Base-by-base conservation (phyloP, 108 stramenopile genomes). In the Conticribra weissflogii region DNA sequence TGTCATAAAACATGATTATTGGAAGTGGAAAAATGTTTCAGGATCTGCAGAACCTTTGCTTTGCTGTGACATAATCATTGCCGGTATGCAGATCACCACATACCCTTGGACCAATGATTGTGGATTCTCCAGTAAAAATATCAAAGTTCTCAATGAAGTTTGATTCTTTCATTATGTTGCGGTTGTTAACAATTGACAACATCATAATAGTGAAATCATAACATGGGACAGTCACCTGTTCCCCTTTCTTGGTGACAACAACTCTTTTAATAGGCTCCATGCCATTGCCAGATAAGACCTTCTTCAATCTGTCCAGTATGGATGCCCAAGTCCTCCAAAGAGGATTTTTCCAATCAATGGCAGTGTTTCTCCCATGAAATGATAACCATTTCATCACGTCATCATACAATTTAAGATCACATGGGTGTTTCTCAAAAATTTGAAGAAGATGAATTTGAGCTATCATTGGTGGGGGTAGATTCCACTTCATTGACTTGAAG, bases 11-110 rank as follows among this genome's bases (percentile, higher is more conserved):
- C 3, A 34, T 23, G 18, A 44, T n/a, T 34, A 59, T n/a, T 25
- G 36, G 22, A 18, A 59, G 9, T 1, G 59, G 28, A 23, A 59
- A 41, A 19, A 22, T 41, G 14, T 18, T 23, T n/a, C 8, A 3
- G 14, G 36, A n/a, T 14, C 14, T 59, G 34, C 59, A 32, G 44
- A 23, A 59, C 12, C n/a, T 3, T n/a, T 45, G 36, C n/a, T 3
- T n/a, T n/a, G 59, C 34, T 7, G 16, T 14, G 8, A 44, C 24
- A 23, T 34, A 59, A 16, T 2, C 21, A 9, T 36, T 22, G 15
- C 59, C 59, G 8, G 34, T 45, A 21, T 34, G 59, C 21, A 59
- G 36, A 12, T 59, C 59, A 7, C 59, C 59, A 41, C 36, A 59
- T 14, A 30, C 22, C 17, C 19, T 41, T 3, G 59, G 36, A 12